Base-by-base conservation (phyloP, 1,284 basidiomycete genomes). In the Apiotrichum veenhuisii region DNA sequence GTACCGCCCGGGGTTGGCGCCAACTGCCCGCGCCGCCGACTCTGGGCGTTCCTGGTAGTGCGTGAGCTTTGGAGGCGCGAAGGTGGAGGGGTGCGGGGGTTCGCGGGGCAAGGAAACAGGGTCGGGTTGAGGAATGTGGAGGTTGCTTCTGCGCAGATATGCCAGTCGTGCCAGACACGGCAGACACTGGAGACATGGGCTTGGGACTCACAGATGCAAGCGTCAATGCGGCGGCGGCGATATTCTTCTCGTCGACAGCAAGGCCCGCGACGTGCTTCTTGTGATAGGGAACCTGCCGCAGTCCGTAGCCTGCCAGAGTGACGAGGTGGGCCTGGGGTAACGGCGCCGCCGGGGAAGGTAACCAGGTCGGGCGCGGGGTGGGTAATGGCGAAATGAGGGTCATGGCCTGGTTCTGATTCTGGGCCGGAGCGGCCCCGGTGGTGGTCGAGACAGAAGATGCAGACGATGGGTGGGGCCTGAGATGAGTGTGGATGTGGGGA, bases 21-120 rank as follows among this genome's bases (percentile, higher is more conserved):
- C 52, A 18, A 58, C 38, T 9, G 52, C 57, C 3, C 34, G 46
- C 1, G 51, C 50, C 0, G 56, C 46, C 20, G 40, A 44, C 4
- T 25, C 46, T 10, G 56, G 56, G 2, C 56, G 50, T n/a, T 26
- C 46, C 46, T 48, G 30, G n/a, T 9, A 5, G 26, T 27, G 11
- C 27, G 43, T 22, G 15, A 22, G 3, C 40, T 4, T 5, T 23
- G 30, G 40, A 17, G 37, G 15, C 12, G 37, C 37, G 37, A 38
- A 38, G 37, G 15, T 12, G 22, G 5, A 23, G n/a, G 41, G 20
- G 41, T 18, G 22, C 22, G 20, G 41, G n/a, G 41, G n/a, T n/a
- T n/a, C n/a, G n/a, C n/a, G n/a, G n/a, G n/a, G n/a, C n/a, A n/a
- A n/a, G n/a, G n/a, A n/a, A n/a, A n/a, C n/a, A n/a, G n/a, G n/a